Evolutionary conservation across 371 early-diverging fungal species (phyloP).

Genomic region (Amoeboradix gromovi): DNA sequence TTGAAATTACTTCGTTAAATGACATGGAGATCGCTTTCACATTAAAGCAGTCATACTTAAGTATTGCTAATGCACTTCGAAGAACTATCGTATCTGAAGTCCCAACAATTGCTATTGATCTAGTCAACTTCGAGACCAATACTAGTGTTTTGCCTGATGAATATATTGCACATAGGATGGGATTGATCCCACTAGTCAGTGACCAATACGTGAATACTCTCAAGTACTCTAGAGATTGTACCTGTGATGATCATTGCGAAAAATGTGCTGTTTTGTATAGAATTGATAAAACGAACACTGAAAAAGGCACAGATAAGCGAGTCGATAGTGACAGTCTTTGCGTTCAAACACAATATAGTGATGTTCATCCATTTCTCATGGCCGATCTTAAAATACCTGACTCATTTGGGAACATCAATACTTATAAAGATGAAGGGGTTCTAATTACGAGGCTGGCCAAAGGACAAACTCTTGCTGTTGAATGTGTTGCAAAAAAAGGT

Average conservation of each 20-base stretch:
- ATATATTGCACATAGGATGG: conserved; percentile 89
- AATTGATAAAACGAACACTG: neutral
- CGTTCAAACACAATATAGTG: neutral
- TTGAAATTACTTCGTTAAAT: conserved; percentile 1
- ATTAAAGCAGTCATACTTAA: conserved; percentile 18
- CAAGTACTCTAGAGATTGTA: conserved; percentile 47
- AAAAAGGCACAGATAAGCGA: neutral
- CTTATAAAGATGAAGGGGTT: conserved; percentile 42
- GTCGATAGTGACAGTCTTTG: neutral
- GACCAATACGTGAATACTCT: conserved; percentile 40
- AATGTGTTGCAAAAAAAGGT: conserved; percentile 38
- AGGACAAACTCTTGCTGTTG: conserved; percentile 64
- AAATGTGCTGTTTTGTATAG: conserved; percentile 49
- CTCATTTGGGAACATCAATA: conserved; percentile 10
- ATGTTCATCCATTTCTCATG: neutral
- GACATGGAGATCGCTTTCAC: conserved; percentile 2
- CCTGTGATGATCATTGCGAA: conserved; percentile 54
- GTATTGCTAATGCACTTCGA: conserved; percentile 74
- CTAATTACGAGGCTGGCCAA: conserved; percentile 66
- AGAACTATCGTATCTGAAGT: conserved; percentile 91
- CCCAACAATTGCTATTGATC: conserved; percentile 95
- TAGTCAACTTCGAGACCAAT: conserved; percentile 82
- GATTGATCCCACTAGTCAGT: conserved; percentile 69
- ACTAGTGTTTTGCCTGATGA: conserved; percentile 92
- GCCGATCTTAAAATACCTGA: neutral